These are phyloP conservation scores for Scleroderma citrinum DNA, from an alignment of 768 basidiomycete genomes.

Conservation along the genomic window DNA sequence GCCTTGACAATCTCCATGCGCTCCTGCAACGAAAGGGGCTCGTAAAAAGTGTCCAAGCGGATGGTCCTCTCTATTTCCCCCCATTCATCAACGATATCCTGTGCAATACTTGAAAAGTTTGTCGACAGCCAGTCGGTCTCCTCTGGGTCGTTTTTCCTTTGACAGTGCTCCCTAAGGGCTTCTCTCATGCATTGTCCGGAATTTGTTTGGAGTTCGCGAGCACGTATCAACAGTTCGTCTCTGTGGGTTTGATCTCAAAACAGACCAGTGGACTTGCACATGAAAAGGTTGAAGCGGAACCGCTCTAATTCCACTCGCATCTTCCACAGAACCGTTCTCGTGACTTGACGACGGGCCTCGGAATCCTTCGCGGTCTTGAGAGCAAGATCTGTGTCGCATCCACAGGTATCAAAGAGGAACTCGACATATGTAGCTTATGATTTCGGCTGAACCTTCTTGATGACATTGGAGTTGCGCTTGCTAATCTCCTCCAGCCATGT, in stretches of 20 bases:
- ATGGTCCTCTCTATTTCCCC: slow-evolving; percentile 34
- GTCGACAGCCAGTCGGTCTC: slow-evolving; percentile 36
- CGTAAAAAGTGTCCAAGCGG: slow-evolving; percentile 40
- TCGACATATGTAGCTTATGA: slow-evolving; percentile 42
- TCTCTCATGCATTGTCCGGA: slow-evolving; percentile 1
- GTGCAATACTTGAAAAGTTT: slow-evolving; percentile 36
- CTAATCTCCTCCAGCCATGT: slow-evolving; percentile 34
- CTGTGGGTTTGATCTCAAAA: slow-evolving; percentile 15
- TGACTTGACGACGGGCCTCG: slow-evolving; percentile 47
- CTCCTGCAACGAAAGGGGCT: slow-evolving; percentile 49
- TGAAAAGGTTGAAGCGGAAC: slow-evolving; percentile 43
- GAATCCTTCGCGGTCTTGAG: slow-evolving; percentile 42
- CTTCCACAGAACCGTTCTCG: slow-evolving; percentile 36
- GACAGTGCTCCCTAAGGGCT: slow-evolving; percentile 6
- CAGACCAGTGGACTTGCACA: slow-evolving; percentile 19
- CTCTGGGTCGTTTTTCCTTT: slow-evolving; percentile 19
- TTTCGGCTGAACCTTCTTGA: slow-evolving; percentile 23
- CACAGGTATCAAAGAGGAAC: slow-evolving; percentile 44
- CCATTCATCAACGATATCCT: slow-evolving; percentile 44
- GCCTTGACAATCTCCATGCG: slow-evolving; percentile 44
- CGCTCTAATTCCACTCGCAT: slow-evolving; percentile 44
- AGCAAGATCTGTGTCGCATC: slow-evolving; percentile 42
- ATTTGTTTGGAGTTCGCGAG: slow-evolving; percentile 9
- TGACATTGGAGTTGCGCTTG: slow-evolving; percentile 10
- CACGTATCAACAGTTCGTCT: slow-evolving; percentile 15